A percentile compares a stretch with the other conserved stretches of the same genome.
These are phyloP conservation scores for Solanum stenotomum DNA, from an alignment of 257 asterid genomes.

Conservation along the genomic window DNA sequence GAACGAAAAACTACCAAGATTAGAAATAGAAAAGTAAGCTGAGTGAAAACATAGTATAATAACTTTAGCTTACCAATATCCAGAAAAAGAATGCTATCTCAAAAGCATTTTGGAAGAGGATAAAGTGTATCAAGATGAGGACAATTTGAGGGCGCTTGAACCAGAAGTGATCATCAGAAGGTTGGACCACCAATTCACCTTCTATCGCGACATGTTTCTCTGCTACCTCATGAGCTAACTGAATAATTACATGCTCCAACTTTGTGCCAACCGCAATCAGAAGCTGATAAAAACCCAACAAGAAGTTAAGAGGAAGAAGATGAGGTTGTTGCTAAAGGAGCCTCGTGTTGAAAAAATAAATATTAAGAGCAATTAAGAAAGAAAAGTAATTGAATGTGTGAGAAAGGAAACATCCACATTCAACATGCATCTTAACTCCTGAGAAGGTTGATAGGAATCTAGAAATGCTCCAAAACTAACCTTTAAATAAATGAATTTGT, in stretches of 20 bases:
- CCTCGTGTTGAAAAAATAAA: not conserved
- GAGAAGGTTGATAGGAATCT: not conserved
- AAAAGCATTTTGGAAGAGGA: slow-evolving; percentile 95
- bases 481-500: not conserved
- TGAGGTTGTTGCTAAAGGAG: not conserved
- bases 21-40: not conserved
- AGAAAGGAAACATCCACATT: not conserved
- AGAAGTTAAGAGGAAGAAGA: not conserved
- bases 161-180: slow-evolving; percentile 94
- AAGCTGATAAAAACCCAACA: slow-evolving; percentile 37
- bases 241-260: slow-evolving; percentile 79
- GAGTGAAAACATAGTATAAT: not conserved
- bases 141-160: slow-evolving; percentile 67
- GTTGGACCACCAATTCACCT: slow-evolving; percentile 81
- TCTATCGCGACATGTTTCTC: slow-evolving; percentile 92
- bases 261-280: slow-evolving; percentile 90
- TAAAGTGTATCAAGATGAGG: slow-evolving; percentile 77
- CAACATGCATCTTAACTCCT: not conserved
- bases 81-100: slow-evolving; percentile 98
- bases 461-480: not conserved
- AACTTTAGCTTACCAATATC: slow-evolving; percentile 60
- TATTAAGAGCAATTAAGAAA: not conserved
- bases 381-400: not conserved
- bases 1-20: not conserved
- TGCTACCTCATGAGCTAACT: slow-evolving; percentile 92